phyloP scores from a whole-genome alignment of 805 yeast species.

The Myxozyma kluyveri region DNA sequence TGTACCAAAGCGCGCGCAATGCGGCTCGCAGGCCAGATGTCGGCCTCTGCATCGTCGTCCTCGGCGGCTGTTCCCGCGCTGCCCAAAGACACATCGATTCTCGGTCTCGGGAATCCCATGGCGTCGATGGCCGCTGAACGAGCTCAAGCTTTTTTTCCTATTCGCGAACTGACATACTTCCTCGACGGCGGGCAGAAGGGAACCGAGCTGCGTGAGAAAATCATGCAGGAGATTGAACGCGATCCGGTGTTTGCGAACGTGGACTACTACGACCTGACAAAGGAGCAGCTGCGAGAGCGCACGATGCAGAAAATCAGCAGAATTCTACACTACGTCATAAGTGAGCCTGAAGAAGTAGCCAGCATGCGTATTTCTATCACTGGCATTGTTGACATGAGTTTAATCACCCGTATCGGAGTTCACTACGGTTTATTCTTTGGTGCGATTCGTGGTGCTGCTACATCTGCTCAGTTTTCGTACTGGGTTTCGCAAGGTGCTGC shows the following conservation, averaged over 20 bases:
- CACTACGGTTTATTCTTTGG: conserved; percentile 81
- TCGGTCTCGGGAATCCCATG: conserved; percentile 25
- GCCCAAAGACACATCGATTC: conserved; percentile 18
- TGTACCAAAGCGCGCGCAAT: neutral
- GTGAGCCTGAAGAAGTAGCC: conserved; percentile 35
- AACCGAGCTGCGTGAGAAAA: conserved; percentile 42
- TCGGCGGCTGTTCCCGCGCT: too few relatives aligned
- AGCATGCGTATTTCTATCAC: conserved; percentile 33
- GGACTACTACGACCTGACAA: conserved; percentile 49
- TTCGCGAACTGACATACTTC: conserved; percentile 44
- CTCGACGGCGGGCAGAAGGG: conserved; percentile 45
- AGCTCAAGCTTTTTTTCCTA: conserved; percentile 39
- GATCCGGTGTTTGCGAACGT: conserved; percentile 52
- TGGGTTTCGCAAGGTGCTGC: conserved; percentile 61
- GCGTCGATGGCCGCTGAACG: conserved; percentile 42
- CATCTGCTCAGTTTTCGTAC: conserved; percentile 74
- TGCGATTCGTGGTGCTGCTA: conserved; percentile 84
- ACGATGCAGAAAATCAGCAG: conserved; percentile 38
- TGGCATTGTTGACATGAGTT: conserved; percentile 60
- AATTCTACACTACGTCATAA: conserved; percentile 30
- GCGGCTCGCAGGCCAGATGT: neutral
- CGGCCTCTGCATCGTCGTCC: too few relatives aligned
- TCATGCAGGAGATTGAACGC: conserved; percentile 50
- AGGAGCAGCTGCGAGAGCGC: conserved; percentile 43
- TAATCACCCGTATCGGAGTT: conserved; percentile 80